Evolutionary conservation across 2,329 filamentous ascomycete genomes (phyloP).

Genomic region (Pseudogymnoascus sp.): DNA sequence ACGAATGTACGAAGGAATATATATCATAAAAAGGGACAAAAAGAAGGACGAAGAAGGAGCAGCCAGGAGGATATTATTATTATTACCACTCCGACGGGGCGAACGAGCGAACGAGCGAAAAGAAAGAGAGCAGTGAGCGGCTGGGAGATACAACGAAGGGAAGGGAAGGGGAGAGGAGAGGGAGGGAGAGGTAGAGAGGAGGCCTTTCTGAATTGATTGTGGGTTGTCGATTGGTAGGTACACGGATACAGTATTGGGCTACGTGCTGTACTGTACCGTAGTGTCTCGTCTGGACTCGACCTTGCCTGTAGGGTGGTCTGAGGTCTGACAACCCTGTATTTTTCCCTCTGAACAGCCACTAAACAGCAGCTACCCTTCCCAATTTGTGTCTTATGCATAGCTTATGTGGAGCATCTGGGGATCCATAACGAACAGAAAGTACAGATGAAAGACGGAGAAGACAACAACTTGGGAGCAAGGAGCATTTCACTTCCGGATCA

Average conservation of each 20-base stretch:
- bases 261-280: background rate
- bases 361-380: background rate
- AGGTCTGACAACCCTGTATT: slow-evolving; percentile 2
- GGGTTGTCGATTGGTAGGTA: background rate
- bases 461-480: background rate
- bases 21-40: slow-evolving; percentile 6
- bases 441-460: background rate
- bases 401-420: slow-evolving; percentile 3
- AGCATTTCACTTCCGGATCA: slow-evolving; percentile 7
- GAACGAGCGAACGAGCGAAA: slow-evolving; percentile 5
- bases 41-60: slow-evolving; percentile 7
- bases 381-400: background rate
- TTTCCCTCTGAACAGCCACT: background rate
- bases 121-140: slow-evolving; percentile 6
- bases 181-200: background rate
- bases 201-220: background rate
- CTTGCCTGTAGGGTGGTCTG: background rate
- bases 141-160: slow-evolving; percentile 6
- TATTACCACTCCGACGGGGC: slow-evolving; percentile 1
- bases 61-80: slow-evolving; percentile 9
- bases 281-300: background rate
- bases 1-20: background rate
- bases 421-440: background rate
- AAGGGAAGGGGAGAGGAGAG: background rate
- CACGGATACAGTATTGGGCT: background rate